These are phyloP conservation scores for Xylaria digitata DNA, from an alignment of 2,329 filamentous ascomycete genomes.

Conservation along the genomic window DNA sequence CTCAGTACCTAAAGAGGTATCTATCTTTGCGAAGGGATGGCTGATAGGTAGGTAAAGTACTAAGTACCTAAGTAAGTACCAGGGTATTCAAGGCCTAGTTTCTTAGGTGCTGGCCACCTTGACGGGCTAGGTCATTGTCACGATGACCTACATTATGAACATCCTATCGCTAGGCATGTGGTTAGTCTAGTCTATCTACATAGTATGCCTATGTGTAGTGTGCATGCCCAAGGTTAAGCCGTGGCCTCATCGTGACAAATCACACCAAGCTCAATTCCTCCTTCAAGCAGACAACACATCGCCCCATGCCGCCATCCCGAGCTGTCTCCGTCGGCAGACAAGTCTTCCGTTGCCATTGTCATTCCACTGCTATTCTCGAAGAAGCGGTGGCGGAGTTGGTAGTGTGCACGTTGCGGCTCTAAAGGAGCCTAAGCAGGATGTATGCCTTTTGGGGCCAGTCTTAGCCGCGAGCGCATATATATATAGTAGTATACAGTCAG, in stretches of 20 bases:
- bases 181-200: conserved; percentile 60
- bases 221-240: conserved; percentile 66
- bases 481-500: conserved; percentile 42
- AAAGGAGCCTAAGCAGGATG: conserved; percentile 50
- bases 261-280: conserved; percentile 33
- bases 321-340: conserved; percentile 28
- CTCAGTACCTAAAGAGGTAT: not conserved
- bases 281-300: conserved; percentile 49
- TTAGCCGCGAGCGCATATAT: conserved; percentile 51
- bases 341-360: conserved; percentile 32
- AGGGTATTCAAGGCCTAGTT: not conserved
- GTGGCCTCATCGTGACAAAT: conserved; percentile 66
- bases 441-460: conserved; percentile 46
- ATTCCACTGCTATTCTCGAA: conserved; percentile 39
- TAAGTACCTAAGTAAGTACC: not conserved
- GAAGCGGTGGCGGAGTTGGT: conserved; percentile 33
- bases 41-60: too few relatives aligned
- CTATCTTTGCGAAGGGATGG: not conserved
- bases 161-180: conserved; percentile 58
- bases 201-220: conserved; percentile 54
- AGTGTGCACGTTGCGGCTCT: conserved; percentile 41
- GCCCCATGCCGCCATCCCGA: conserved; percentile 25
- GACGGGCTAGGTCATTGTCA: not conserved
- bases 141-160: conserved; percentile 40
- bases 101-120: not conserved